Percentiles rank a stretch among this genome's conserved stretches.
Evolutionary conservation across 2,329 filamentous ascomycete genomes (phyloP).

Genomic region (Coleophoma crateriformis): DNA sequence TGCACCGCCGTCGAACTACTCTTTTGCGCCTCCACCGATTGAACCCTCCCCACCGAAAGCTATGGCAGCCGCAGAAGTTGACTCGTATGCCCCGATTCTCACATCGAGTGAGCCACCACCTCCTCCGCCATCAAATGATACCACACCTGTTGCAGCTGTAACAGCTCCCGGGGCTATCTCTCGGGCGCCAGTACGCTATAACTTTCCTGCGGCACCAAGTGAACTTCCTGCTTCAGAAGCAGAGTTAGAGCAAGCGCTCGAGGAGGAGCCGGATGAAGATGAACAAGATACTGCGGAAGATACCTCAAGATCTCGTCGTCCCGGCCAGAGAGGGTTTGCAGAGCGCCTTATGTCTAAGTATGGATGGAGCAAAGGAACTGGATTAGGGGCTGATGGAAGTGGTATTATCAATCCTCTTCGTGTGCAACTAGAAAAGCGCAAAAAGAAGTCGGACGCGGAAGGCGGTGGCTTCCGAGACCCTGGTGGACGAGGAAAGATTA

Average conservation of each 20-base stretch:
- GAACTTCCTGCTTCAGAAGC: constrained; percentile 47
- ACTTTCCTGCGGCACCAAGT: constrained; percentile 42
- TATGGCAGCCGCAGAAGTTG: constrained; percentile 21
- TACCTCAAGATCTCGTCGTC: constrained; percentile 54
- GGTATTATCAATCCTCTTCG: constrained; percentile 83
- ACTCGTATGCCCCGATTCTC: constrained; percentile 12
- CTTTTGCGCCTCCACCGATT: constrained; percentile 49
- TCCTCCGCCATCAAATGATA: constrained; percentile 21
- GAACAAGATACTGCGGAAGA: constrained; percentile 25
- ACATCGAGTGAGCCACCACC: constrained; percentile 11
- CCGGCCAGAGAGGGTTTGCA: constrained; percentile 80
- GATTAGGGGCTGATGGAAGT: constrained; percentile 73
- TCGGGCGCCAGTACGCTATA: constrained; percentile 72
- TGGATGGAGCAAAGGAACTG: constrained; percentile 84
- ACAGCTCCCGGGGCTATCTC: constrained; percentile 57
- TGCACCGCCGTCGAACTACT: constrained; percentile 51
- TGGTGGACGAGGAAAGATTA: constrained; percentile 68
- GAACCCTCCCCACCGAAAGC: constrained; percentile 34
- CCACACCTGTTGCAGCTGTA: constrained; percentile 23
- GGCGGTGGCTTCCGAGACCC: constrained; percentile 73
- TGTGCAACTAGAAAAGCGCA: constrained; percentile 80
- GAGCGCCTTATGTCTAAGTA: constrained; percentile 88
- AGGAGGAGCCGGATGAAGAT: constrained; percentile 31
- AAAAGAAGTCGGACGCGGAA: constrained; percentile 72
- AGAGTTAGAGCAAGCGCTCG: constrained; percentile 39